A percentile compares a stretch with the other conserved stretches of the same genome.
These are phyloP conservation scores for Casaregolazyma suthepensis DNA, from an alignment of 1,139 yeast species.

Conservation along the genomic window DNA sequence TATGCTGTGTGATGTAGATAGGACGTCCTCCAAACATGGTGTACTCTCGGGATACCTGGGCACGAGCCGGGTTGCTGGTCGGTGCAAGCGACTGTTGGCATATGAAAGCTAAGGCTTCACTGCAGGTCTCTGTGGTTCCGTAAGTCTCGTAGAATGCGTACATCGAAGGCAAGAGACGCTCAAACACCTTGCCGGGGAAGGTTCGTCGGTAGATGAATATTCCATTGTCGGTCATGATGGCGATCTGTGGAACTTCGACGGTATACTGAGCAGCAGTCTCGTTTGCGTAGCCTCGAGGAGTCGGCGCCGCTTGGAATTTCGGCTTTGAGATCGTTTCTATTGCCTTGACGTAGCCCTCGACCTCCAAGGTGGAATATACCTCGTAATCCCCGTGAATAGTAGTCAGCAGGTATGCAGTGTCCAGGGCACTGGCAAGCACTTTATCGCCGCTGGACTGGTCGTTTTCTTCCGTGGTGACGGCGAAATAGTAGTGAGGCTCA, in stretches of 20 bases:
- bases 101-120: conserved; percentile 76
- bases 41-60: conserved; percentile 8
- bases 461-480: conserved; percentile 1
- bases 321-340: conserved; percentile 60
- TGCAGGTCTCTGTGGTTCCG: conserved; percentile 74
- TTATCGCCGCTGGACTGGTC: conserved; percentile 4
- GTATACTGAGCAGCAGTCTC: conserved; percentile 81
- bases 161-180: conserved; percentile 56
- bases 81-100: conserved; percentile 42
- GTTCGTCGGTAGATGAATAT: conserved; percentile 70
- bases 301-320: conserved; percentile 61
- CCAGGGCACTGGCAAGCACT: conserved; percentile 6
- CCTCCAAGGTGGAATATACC: conserved; percentile 34
- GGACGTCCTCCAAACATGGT: conserved; percentile 7
- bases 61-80: conserved; percentile 5
- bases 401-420: conserved; percentile 4
- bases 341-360: conserved; percentile 63
- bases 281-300: conserved; percentile 77
- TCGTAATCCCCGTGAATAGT: conserved; percentile 8
- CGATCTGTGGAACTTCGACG: conserved; percentile 50
- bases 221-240: conserved; percentile 75
- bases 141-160: conserved; percentile 50
- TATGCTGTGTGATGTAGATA: conserved; percentile 2
- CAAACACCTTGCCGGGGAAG: conserved; percentile 73
- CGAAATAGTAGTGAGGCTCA: conserved; percentile 6